phyloP scores from a whole-genome alignment of 139 green algal species.

The Picochlorum costavermella region DNA sequence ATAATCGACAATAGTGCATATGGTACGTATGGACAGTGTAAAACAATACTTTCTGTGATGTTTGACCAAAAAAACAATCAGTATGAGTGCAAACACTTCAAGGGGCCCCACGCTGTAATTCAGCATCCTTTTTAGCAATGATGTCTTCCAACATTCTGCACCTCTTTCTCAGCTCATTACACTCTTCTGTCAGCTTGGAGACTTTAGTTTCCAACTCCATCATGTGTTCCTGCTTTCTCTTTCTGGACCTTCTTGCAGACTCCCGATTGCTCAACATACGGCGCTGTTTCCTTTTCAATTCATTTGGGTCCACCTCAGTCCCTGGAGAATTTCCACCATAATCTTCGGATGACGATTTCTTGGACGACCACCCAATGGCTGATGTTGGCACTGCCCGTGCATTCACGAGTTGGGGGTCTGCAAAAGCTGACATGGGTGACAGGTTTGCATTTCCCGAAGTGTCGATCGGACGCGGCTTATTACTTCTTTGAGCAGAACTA shows the following conservation, averaged over 20 bases:
- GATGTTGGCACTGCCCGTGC: neutral
- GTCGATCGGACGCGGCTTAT: too few species aligned
- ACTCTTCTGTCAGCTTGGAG: conserved; percentile 1
- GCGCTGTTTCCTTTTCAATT: conserved; percentile 11
- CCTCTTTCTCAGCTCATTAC: neutral
- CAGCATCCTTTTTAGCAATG: neutral
- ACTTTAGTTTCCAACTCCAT: conserved; percentile 60
- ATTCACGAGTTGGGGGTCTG: neutral
- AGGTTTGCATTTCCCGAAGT: too few species aligned
- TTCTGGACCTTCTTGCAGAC: conserved; percentile 67
- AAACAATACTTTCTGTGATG: too few species aligned
- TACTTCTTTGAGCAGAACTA: too few species aligned
- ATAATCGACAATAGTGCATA: neutral
- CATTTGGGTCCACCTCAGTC: neutral
- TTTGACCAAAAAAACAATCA: too few species aligned
- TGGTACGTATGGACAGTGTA: too few species aligned
- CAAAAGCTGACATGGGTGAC: too few species aligned
- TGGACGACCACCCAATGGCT: too few species aligned
- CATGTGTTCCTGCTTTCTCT: conserved; percentile 83
- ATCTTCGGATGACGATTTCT: neutral
- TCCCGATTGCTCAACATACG: conserved; percentile 87
- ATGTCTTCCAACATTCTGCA: neutral
- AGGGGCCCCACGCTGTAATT: neutral
- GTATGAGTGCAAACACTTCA: too few species aligned
- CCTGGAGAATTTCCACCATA: neutral